These are phyloP conservation scores for Trichosporon inkin DNA, from an alignment of 1,284 basidiomycete genomes.

Conservation along the genomic window DNA sequence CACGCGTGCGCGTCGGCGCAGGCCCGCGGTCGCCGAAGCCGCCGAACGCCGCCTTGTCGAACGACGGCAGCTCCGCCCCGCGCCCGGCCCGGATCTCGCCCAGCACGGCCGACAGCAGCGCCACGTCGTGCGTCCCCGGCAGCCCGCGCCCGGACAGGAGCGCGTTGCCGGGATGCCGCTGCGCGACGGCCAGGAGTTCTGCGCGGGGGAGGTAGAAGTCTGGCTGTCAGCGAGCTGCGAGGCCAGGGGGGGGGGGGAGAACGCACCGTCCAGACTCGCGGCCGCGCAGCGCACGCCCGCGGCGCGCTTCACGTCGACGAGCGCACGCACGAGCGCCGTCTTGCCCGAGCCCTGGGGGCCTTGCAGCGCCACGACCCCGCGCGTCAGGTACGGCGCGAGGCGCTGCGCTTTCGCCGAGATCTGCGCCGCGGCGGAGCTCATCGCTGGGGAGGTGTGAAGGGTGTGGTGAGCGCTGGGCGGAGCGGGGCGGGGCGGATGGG, in stretches of 20 bases:
- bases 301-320: constrained; percentile 14
- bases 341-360: constrained; percentile 27
- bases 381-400: background rate
- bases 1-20: background rate
- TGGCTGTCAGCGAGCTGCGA: constrained; percentile 15
- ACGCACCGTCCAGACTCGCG: constrained; percentile 25
- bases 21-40: constrained; percentile 73
- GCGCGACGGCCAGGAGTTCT: constrained; percentile 31
- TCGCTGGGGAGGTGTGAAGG: background rate
- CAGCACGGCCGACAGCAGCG: constrained; percentile 5
- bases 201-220: constrained; percentile 41
- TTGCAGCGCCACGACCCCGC: constrained; percentile 21
- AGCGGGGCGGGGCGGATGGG: too few species aligned
- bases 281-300: constrained; percentile 19
- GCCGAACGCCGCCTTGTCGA: constrained; percentile 74
- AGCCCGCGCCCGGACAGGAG: constrained; percentile 45
- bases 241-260: background rate
- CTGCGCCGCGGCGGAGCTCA: background rate
- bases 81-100: background rate
- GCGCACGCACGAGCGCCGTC: constrained; percentile 20
- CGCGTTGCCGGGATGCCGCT: constrained; percentile 32
- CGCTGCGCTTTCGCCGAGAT: background rate
- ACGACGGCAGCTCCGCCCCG: constrained; percentile 41
- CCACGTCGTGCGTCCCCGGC: constrained; percentile 45
- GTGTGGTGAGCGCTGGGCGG: too few species aligned